Evolutionary conservation across 2,329 filamentous ascomycete genomes (phyloP), one percentile per base, ranked within the genome.

Genomic region (Tolypocladium sp.): DNA sequence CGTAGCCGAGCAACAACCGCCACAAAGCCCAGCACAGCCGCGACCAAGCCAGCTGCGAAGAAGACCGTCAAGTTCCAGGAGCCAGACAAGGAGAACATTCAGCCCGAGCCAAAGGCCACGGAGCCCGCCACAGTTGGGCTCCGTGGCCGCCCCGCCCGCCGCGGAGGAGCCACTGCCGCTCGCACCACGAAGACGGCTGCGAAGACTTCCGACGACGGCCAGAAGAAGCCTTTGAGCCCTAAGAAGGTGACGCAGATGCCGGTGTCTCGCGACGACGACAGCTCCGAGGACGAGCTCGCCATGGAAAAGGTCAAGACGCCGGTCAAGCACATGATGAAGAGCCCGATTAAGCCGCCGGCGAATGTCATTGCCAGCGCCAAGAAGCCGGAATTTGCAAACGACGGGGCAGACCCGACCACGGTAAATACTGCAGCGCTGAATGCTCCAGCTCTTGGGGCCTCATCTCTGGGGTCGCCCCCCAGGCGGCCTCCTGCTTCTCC

Each of bases 1-100:
- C 69, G 69, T 44, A 63, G 60, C 54, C 71, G 63, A 60, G 60
- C 64, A 35, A 61, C 64, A 44, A 60, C 67, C 20, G 61, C 65
- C n/a, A 67, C 69, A 51, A 75, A 73, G 37, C 64, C 70, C 7
- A 69, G 69, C 4, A 63, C 68, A 20, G 70, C 73, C 40, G 62
- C 71, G 41, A 56, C 63, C 62, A 82, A 77, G 70, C 70, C 80
- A 22, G 73, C 76, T 6, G 70, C 76, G 40, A 86, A 82, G 74
- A 88, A 86, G 74, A 79, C 76, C 3, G 84, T 87, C 66, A 85
- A 81, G 60, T 87, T 87, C 68, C 78, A 86, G 67, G 82, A 84
- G 64, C 81, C 82, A 3, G 84, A 86, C 68, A 87, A 88, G 71
- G 85, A 88, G 68, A 87, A 87, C 63, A 71, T 84, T 42, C 69